Evolutionary conservation across 805 yeast genomes (phyloP).

Genomic region (Candida namnaoensis): DNA sequence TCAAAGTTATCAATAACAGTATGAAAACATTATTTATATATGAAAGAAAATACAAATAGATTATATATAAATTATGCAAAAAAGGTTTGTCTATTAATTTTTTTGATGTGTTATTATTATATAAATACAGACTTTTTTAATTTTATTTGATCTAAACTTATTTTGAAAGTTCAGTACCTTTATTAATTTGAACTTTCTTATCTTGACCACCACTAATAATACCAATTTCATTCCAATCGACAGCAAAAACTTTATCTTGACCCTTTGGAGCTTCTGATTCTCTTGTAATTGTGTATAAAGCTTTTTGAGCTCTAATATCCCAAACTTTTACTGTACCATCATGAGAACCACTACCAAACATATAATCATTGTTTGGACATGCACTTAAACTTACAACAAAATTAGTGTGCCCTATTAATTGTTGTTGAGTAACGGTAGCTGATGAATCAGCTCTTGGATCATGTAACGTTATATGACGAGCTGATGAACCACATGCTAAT

Average conservation of each 20-base stretch:
- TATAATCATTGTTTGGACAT: slow-evolving; percentile 69
- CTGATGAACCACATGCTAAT: slow-evolving; percentile 90
- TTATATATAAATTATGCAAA: too few species aligned
- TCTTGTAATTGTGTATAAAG: slow-evolving; percentile 77
- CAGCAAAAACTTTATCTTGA: slow-evolving; percentile 69
- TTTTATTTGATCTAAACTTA: background rate
- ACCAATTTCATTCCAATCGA: slow-evolving; percentile 77
- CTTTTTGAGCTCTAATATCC: slow-evolving; percentile 84
- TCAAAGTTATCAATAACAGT: too few species aligned
- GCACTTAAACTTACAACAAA: slow-evolving; percentile 77
- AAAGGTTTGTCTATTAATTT: too few species aligned
- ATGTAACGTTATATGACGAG: slow-evolving; percentile 91
- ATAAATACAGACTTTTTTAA: too few species aligned
- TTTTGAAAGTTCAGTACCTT: slow-evolving; percentile 19
- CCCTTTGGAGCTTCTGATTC: slow-evolving; percentile 41
- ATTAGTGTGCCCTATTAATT: slow-evolving; percentile 83
- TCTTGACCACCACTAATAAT: slow-evolving; percentile 92
- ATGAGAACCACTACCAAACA: slow-evolving; percentile 88
- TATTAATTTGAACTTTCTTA: slow-evolving; percentile 82
- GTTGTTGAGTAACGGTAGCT: slow-evolving; percentile 54
- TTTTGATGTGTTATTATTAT: too few species aligned
- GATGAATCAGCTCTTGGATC: slow-evolving; percentile 72
- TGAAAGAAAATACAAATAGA: too few species aligned
- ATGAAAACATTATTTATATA: too few species aligned
- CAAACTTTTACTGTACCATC: slow-evolving; percentile 94